phyloP scores from a whole-genome alignment of 495 filamentous ascomycete genomes.

The Daldinia caldariorum region DNA sequence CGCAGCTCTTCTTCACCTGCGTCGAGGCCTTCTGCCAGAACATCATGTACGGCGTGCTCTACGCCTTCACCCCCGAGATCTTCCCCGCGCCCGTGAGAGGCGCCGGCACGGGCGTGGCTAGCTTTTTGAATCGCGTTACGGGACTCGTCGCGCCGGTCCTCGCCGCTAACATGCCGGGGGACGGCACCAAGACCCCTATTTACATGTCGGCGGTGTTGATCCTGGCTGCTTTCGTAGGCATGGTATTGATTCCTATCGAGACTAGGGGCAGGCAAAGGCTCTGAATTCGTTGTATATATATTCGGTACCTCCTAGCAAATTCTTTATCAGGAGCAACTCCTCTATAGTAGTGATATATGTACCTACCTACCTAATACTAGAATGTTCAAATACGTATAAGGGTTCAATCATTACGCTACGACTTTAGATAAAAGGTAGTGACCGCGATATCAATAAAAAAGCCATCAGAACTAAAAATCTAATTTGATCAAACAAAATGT shows the following conservation, averaged over 20 bases:
- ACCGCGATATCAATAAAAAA: constrained; percentile 9
- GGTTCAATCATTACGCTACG: constrained; percentile 1
- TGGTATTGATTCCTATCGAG: constrained; percentile 76
- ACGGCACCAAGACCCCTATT: constrained; percentile 73
- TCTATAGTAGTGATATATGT: constrained; percentile 1
- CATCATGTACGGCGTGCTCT: constrained; percentile 89
- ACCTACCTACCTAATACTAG: neutral
- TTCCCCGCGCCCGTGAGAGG: constrained; percentile 82
- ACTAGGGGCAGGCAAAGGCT: constrained; percentile 75
- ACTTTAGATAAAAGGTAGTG: neutral
- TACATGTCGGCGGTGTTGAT: constrained; percentile 78
- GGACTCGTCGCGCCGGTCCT: constrained; percentile 81
- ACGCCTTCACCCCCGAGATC: constrained; percentile 85
- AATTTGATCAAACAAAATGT: constrained; percentile 15
- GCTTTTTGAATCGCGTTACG: constrained; percentile 74
- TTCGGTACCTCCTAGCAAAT: neutral
- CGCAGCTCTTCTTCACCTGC: constrained; percentile 77
- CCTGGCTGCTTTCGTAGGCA: constrained; percentile 69
- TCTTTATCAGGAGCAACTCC: neutral
- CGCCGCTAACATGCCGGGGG: constrained; percentile 73
- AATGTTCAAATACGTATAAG: neutral
- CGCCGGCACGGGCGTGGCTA: constrained; percentile 80
- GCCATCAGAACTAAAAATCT: neutral
- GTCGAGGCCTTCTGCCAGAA: constrained; percentile 79
- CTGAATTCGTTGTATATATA: constrained; percentile 44